Base-by-base conservation (phyloP, 768 basidiomycete genomes). In the Lactifluus piperatus region DNA sequence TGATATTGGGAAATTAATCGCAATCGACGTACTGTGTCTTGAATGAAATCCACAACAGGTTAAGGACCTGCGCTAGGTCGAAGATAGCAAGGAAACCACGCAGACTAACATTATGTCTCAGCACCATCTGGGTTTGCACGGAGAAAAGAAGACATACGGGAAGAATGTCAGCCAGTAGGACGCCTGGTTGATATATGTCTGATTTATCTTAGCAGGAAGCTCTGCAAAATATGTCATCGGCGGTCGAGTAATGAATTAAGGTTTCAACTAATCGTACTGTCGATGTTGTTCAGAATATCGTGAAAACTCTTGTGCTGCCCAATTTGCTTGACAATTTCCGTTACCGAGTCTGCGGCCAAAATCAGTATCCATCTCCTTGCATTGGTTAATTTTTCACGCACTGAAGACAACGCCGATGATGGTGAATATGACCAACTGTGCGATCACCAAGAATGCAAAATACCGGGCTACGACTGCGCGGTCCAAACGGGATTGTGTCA, bases 41-140 rank as follows among this genome's bases (percentile, higher is more conserved):
- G 77, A 94, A 77, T n/a, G 83, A 87, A 43, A 88, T 77, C 81
- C 84, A 88, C 36, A 94, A 66, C 24, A 99, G 78, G 68, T 97
- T 97, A 73, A 98, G 72, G 51, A 98, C 83, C 72, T 99, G 97
- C 6, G 97, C 95, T 34, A 99, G 76, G 70, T 99, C 97, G 68
- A 98, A 98, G 56, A 97, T 77, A 10, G 84, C 88, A 43, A 98
- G 80, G 81, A 97, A 97, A 26, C 94, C 97, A 69, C 95, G 91
- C 37, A 98, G 77, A 7, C 90, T 91, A 64, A 22, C 56, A 50
- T 65, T 43, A 30, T 34, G 27, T 37, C 9, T 14, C 34, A 62
- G 30, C 49, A 48, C 22, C 41, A 45, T 51, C 32, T 46, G 13
- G 6, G 24, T 5, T 43, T 10, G 32, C 8, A 14, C 7, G 2